Evolutionary conservation across 768 basidiomycete genomes (phyloP), one percentile per base, ranked within the genome.

Genomic region (Suillus clintonianus): DNA sequence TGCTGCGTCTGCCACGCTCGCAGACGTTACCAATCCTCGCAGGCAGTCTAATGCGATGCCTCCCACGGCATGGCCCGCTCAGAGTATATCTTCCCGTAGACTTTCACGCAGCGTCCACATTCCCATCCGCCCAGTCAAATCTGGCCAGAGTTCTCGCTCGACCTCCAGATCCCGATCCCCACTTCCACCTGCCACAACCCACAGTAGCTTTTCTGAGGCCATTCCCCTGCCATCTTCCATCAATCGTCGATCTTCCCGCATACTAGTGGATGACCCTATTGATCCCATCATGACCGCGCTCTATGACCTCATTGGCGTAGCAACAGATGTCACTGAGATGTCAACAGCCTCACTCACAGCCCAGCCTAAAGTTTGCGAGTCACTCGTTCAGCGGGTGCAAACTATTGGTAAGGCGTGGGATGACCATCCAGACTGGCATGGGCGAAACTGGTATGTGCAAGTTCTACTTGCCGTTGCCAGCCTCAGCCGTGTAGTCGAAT

Each of bases 371-470:
- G 75, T 87, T 45, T 96, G 94, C 76, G 89, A 91, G 69, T 83
- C 89, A 64, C 85, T 96, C 64, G 95, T 99, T 27, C 92, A 94
- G 72, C 85, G 93, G 59, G 90, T 98, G 0, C 95, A 97, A 77
- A 84, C 84, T 64, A 92, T 98, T 66, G 97, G 97, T 67, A 91
- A 89, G 73, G 90, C 90, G 7, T 99, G 97, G 97, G 96, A 98
- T 68, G 94, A 97, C 58, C 94, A 98, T 77, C 94, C 95, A 24
- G 95, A 98, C 74, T 98, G 96, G 92, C 94, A 95, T 69, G 96
- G 97, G 30, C 85, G 97, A 62, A 94, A 92, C 64, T 99, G 97
- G 97, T 99, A 98, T 77, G 95, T 98, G 59, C 95, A 97, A 73
- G 90, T 98, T 32, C 84, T 99, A 5, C 88, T 98, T 56, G 97